phyloP scores from a whole-genome alignment of 306 rosid species.

The Calophaca sinica region DNA sequence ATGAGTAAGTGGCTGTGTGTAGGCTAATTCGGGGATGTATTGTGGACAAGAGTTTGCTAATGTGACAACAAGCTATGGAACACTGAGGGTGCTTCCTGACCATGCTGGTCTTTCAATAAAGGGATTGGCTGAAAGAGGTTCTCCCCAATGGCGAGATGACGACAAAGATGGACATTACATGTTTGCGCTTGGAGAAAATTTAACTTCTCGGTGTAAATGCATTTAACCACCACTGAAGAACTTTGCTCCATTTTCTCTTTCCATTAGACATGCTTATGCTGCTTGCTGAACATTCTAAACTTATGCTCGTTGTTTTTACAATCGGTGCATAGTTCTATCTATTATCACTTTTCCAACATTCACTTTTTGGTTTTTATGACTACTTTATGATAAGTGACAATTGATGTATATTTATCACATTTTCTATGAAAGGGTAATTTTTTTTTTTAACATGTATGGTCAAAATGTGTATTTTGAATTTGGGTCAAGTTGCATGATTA shows the following conservation, averaged over 20 bases:
- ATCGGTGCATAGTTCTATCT: not conserved
- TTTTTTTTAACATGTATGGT: not conserved
- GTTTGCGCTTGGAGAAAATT: conserved; percentile 34
- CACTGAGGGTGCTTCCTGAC: conserved; percentile 30
- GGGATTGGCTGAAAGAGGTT: conserved; percentile 20
- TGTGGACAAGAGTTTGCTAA: conserved; percentile 32
- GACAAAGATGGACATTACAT: conserved; percentile 37
- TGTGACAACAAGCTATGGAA: conserved; percentile 37
- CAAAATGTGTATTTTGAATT: not conserved
- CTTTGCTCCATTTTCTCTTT: not conserved
- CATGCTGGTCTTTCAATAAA: conserved; percentile 6
- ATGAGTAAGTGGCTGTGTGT: conserved; percentile 26
- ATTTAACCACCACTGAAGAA: conserved; percentile 11
- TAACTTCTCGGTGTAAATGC: conserved; percentile 37
- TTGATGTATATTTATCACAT: not conserved
- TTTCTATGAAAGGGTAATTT: not conserved
- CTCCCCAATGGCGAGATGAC: conserved; percentile 33
- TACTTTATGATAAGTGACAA: not conserved
- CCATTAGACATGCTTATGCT: not conserved
- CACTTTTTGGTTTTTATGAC: not conserved
- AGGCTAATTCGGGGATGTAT: conserved; percentile 34
- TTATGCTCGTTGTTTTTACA: not conserved
- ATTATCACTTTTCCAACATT: not conserved
- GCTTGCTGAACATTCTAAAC: conserved; percentile 10
- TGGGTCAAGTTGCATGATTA: conserved; percentile 4